Conservation (phyloP, 1,139 yeast genomes). For the Lodderomyces orthopsilosis region DNA sequence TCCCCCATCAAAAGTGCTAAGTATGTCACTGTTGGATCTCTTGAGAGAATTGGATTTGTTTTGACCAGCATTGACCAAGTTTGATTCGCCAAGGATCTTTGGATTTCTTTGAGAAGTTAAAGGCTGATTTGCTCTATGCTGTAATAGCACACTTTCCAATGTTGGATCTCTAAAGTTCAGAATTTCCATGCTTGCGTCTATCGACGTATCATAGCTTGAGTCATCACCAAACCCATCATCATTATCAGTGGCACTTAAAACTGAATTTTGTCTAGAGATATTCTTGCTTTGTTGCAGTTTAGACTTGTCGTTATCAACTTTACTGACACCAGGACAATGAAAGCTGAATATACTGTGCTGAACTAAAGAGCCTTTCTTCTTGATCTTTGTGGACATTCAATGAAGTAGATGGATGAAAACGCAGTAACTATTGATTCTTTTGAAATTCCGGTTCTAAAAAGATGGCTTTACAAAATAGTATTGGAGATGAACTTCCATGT, state of each 20-base stretch:
- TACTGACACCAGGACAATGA: not conserved
- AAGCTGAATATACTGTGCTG: not conserved
- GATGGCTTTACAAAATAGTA: too few species aligned
- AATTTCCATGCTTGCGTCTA: slow-evolving; percentile 28
- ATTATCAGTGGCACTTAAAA: slow-evolving; percentile 11
- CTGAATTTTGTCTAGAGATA: slow-evolving; percentile 20
- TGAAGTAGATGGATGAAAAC: not conserved
- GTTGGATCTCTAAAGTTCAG: slow-evolving; percentile 26
- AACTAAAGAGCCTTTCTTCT: not conserved
- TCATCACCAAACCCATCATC: slow-evolving; percentile 20
- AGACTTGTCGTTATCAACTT: not conserved
- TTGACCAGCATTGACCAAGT: not conserved
- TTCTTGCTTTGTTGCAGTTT: not conserved
- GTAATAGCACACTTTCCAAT: slow-evolving; percentile 8
- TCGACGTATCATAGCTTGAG: slow-evolving; percentile 28
- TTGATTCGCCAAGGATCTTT: not conserved
- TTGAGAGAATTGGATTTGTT: slow-evolving; percentile 5
- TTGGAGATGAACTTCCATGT: too few species aligned
- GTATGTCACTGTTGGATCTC: slow-evolving; percentile 10
- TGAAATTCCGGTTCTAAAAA: not conserved
- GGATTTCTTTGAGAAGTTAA: slow-evolving; percentile 9
- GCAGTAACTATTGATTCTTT: too few species aligned
- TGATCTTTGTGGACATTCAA: not conserved
- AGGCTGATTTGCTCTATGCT: slow-evolving; percentile 3
- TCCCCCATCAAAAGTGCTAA: slow-evolving; percentile 17